Percentiles rank a stretch among this genome's conserved stretches.
Evolutionary conservation across 2,329 filamentous ascomycete genomes (phyloP).

Genomic region (Penicillium crustosum): DNA sequence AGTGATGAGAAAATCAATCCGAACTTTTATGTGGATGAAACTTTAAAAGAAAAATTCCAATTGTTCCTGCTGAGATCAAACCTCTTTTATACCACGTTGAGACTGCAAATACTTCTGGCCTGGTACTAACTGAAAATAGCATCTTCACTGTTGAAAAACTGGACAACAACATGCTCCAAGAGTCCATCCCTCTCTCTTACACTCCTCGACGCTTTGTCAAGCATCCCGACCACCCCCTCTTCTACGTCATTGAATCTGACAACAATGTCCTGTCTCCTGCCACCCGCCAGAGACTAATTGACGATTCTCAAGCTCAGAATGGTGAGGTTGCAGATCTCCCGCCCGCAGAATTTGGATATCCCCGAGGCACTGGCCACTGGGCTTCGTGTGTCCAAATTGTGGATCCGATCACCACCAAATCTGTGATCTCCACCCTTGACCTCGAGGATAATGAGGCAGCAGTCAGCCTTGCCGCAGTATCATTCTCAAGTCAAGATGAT

Average conservation of each 20-base stretch:
- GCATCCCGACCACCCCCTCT: slow-evolving; percentile 82
- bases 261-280: slow-evolving; percentile 84
- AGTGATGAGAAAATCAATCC: slow-evolving; percentile 45
- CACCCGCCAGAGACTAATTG: slow-evolving; percentile 71
- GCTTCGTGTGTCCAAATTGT: slow-evolving; percentile 92
- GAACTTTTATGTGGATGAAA: slow-evolving; percentile 48
- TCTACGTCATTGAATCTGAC: slow-evolving; percentile 92
- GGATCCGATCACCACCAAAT: slow-evolving; percentile 74
- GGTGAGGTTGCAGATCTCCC: slow-evolving; percentile 70
- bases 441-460: slow-evolving; percentile 88
- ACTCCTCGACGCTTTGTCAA: slow-evolving; percentile 85
- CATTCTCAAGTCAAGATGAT: slow-evolving; percentile 84
- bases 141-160: slow-evolving; percentile 91
- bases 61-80: slow-evolving; percentile 90
- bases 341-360: slow-evolving; percentile 84
- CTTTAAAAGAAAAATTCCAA: slow-evolving; percentile 59
- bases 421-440: slow-evolving; percentile 74
- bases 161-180: slow-evolving; percentile 80
- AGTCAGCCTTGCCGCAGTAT: slow-evolving; percentile 77
- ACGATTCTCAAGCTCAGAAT: slow-evolving; percentile 69
- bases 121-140: slow-evolving; percentile 43
- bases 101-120: background rate
- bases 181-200: slow-evolving; percentile 81
- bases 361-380: slow-evolving; percentile 81
- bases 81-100: background rate